Evolutionary conservation across 2,329 filamentous ascomycete genomes (phyloP).

Genomic region (Alternaria sp.): DNA sequence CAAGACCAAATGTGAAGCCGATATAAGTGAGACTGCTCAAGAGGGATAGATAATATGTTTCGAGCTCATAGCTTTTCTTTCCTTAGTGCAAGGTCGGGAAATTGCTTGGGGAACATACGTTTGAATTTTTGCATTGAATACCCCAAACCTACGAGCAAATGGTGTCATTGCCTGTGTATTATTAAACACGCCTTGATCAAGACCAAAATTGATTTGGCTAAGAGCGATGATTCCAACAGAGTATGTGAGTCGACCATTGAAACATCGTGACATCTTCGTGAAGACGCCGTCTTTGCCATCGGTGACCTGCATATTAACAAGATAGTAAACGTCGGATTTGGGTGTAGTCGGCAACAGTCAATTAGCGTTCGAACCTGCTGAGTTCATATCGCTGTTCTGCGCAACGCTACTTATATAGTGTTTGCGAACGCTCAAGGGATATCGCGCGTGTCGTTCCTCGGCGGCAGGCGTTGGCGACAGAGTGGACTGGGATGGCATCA

Average conservation of each 20-base stretch:
- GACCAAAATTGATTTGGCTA: too few relatives aligned
- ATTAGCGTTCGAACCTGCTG: too few relatives aligned
- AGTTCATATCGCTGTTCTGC: too few relatives aligned
- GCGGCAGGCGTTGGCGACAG: not conserved
- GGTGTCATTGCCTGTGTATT: slow-evolving; percentile 1
- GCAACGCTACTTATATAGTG: too few relatives aligned
- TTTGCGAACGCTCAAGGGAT: not conserved
- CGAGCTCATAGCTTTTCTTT: not conserved
- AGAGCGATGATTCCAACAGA: not conserved
- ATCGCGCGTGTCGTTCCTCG: not conserved
- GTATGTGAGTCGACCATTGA: not conserved
- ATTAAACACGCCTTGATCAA: too few relatives aligned
- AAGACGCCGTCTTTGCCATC: not conserved
- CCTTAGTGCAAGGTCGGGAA: not conserved
- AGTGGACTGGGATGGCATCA: not conserved
- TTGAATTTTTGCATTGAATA: not conserved
- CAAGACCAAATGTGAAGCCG: not conserved
- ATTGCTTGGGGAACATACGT: not conserved
- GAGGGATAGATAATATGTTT: not conserved
- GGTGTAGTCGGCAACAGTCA: not conserved
- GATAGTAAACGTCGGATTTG: not conserved
- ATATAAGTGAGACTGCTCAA: not conserved
- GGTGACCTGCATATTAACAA: not conserved
- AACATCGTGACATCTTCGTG: slow-evolving; percentile 1
- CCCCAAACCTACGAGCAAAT: slow-evolving; percentile 4